Evolutionary conservation across 768 basidiomycete genomes (phyloP).

Genomic region (Asterophora lycoperdoides): DNA sequence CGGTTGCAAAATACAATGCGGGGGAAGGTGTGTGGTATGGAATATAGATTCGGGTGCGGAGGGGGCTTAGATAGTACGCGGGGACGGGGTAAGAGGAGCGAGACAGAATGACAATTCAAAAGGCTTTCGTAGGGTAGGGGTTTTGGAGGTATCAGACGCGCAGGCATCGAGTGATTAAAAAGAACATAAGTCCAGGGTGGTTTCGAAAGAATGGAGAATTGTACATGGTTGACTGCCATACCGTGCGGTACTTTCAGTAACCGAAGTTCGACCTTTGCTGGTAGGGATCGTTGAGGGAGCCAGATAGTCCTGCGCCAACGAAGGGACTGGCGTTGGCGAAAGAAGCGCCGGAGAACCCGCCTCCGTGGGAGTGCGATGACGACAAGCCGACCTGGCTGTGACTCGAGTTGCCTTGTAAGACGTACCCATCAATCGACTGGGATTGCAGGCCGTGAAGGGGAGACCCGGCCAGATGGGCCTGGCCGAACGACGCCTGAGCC

Average conservation of each 20-base stretch:
- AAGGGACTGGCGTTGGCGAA: constrained; percentile 46
- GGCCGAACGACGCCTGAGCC: constrained; percentile 52
- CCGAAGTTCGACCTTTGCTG: constrained; percentile 62
- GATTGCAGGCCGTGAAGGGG: constrained; percentile 61
- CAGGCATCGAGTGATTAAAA: constrained; percentile 32
- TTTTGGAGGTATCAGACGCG: constrained; percentile 31
- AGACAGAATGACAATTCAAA: constrained; percentile 40
- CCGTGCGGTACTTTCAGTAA: constrained; percentile 63
- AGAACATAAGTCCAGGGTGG: constrained; percentile 32
- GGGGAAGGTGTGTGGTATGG: constrained; percentile 37
- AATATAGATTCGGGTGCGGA: constrained; percentile 33
- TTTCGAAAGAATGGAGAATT: constrained; percentile 19
- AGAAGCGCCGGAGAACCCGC: constrained; percentile 55
- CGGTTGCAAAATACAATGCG: constrained; percentile 69
- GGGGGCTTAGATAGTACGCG: constrained; percentile 26
- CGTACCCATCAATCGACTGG: constrained; percentile 77
- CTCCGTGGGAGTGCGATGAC: constrained; percentile 52
- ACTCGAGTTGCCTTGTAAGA: constrained; percentile 67
- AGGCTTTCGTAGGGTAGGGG: constrained; percentile 37
- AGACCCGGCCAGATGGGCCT: constrained; percentile 43
- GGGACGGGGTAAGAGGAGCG: constrained; percentile 26
- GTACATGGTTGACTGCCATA: constrained; percentile 22
- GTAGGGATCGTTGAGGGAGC: constrained; percentile 68
- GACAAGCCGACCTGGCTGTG: constrained; percentile 58
- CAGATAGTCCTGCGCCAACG: constrained; percentile 50